phyloP scores from a whole-genome alignment of 768 basidiomycete genomes.

The Melanogaster broomeanus region DNA sequence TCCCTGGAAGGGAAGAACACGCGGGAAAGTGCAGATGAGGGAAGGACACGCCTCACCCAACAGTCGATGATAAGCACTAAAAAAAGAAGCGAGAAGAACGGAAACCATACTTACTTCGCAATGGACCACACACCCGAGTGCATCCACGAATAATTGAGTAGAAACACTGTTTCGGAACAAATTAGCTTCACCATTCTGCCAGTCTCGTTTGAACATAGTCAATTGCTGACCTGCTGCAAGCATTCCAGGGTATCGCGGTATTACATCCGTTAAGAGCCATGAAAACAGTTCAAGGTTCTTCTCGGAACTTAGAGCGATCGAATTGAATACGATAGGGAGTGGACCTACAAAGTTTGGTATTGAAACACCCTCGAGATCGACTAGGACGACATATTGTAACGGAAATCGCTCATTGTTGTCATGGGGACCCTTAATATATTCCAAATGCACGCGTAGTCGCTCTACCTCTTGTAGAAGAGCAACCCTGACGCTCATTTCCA shows the following conservation, averaged over 20 bases:
- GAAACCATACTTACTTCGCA: constrained; percentile 57
- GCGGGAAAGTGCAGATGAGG: constrained; percentile 56
- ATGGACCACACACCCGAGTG: constrained; percentile 69
- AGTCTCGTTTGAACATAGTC: constrained; percentile 3
- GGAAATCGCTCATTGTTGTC: constrained; percentile 36
- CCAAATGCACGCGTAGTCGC: constrained; percentile 56
- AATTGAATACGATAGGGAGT: constrained; percentile 6
- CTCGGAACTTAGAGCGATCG: constrained; percentile 5
- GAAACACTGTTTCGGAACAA: constrained; percentile 49
- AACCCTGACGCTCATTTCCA: constrained; percentile 40
- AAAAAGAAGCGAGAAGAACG: constrained; percentile 2
- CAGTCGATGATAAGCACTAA: constrained; percentile 4
- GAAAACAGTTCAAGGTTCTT: constrained; percentile 63
- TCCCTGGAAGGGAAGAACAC: constrained; percentile 64
- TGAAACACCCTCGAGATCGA: constrained; percentile 62
- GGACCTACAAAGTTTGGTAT: constrained; percentile 57
- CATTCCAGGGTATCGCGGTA: constrained; percentile 76
- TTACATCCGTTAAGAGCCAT: constrained; percentile 66
- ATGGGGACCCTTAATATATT: constrained; percentile 42
- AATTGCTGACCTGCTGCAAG: constrained; percentile 59
- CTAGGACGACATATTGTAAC: constrained; percentile 65
- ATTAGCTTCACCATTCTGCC: constrained; percentile 5
- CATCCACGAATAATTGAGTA: constrained; percentile 75
- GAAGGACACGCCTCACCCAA: constrained; percentile 55
- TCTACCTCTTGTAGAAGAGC: constrained; percentile 55